phyloP scores from a whole-genome alignment of 2,329 filamentous ascomycete species.

The Alternaria novae-zelandiae region DNA sequence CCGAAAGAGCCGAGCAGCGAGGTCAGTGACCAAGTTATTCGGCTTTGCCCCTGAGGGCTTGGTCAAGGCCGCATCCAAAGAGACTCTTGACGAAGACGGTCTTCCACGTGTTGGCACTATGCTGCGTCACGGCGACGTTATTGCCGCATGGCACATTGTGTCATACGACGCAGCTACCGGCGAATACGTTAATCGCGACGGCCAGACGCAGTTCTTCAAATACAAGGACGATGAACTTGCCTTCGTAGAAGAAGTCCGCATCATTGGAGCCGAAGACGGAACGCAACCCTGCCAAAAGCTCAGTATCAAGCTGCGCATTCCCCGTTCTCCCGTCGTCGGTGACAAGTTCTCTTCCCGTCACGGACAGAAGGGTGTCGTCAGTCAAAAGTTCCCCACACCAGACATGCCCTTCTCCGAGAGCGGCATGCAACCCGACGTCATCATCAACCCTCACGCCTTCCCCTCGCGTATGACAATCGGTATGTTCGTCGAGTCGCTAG shows the following conservation, averaged over 20 bases:
- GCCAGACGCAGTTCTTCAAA: conserved; percentile 83
- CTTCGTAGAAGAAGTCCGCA: conserved; percentile 89
- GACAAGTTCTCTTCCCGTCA: conserved; percentile 99
- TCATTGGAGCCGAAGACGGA: conserved; percentile 85
- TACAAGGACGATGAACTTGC: conserved; percentile 92
- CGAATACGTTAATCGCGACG: conserved; percentile 83
- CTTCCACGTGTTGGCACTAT: conserved; percentile 80
- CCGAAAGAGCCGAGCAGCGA: conserved; percentile 68
- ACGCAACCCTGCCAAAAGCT: conserved; percentile 85
- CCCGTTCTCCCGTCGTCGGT: conserved; percentile 88
- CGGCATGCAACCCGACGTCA: conserved; percentile 95
- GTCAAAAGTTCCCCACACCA: conserved; percentile 90
- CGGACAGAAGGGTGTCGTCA: conserved; percentile 96
- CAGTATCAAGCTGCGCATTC: conserved; percentile 91
- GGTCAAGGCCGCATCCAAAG: conserved; percentile 72
- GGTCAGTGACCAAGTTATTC: conserved; percentile 80
- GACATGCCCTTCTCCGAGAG: conserved; percentile 98
- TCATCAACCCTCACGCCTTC: conserved; percentile 99
- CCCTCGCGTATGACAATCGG: conserved; percentile 99
- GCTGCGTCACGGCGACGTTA: conserved; percentile 79
- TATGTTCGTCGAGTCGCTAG: conserved; percentile 97
- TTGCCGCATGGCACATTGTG: conserved; percentile 90
- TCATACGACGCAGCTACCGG: conserved; percentile 74
- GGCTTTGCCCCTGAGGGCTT: conserved; percentile 83
- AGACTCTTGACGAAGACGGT: conserved; percentile 84